Percentiles rank a stretch among this genome's conserved stretches.
Conservation (phyloP, 257 asterid species). For the Ilex asprella region DNA sequence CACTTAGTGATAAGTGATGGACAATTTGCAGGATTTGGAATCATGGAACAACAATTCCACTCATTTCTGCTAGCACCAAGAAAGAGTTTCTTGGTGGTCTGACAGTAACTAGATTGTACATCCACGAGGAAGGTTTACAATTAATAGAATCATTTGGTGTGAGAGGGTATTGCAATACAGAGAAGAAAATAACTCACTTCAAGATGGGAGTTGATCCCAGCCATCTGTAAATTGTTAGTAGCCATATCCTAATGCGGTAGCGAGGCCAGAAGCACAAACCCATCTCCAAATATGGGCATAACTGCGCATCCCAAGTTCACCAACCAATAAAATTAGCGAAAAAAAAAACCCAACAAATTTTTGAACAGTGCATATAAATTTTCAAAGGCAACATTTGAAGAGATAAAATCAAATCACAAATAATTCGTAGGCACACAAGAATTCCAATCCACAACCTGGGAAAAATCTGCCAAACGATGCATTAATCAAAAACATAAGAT, state of each 20-base stretch:
- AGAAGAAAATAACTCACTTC: slow-evolving; percentile 20
- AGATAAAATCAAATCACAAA: slow-evolving; percentile 1
- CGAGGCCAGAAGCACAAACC: slow-evolving; percentile 15
- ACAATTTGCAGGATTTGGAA: too few species aligned
- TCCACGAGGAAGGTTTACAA: not conserved
- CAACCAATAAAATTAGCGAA: slow-evolving; percentile 10
- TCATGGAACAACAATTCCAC: too few species aligned
- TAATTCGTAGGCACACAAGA: too few species aligned
- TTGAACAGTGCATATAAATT: not conserved
- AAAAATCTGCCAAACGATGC: too few species aligned
- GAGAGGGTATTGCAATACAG: too few species aligned
- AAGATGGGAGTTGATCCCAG: slow-evolving; percentile 25
- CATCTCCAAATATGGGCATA: slow-evolving; percentile 36
- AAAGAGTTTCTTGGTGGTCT: too few species aligned
- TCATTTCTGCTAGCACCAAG: too few species aligned
- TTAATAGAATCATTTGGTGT: not conserved
- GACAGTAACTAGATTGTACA: too few species aligned
- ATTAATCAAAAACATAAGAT: not conserved
- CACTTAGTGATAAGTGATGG: too few species aligned
- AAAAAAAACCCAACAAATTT: slow-evolving; percentile 1
- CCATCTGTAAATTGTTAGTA: slow-evolving; percentile 15
- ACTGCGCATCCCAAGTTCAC: slow-evolving; percentile 10
- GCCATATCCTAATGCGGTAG: slow-evolving; percentile 26
- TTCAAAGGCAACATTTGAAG: not conserved
- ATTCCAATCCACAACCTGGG: too few species aligned